Evolutionary conservation across 1,284 basidiomycete species (phyloP).

Genomic region (Phylloporus sp.): DNA sequence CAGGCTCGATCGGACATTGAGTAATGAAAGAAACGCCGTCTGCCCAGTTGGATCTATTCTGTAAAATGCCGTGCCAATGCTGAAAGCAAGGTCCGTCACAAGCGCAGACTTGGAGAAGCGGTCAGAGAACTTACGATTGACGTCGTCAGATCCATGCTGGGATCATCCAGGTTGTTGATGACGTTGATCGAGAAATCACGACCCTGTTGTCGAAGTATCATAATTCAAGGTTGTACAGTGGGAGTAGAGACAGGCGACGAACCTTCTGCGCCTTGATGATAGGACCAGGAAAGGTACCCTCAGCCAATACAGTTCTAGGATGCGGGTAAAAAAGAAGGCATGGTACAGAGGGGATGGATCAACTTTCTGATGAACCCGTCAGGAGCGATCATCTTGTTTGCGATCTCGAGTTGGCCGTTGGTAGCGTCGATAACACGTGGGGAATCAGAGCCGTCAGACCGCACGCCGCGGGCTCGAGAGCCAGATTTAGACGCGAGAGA

Average conservation of each 20-base stretch:
- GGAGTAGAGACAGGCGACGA: neutral
- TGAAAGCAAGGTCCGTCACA: slow-evolving; percentile 17
- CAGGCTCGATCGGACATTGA: slow-evolving; percentile 50
- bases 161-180: slow-evolving; percentile 30
- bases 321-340: neutral
- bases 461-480: slow-evolving; percentile 6
- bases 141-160: slow-evolving; percentile 32
- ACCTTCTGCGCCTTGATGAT: slow-evolving; percentile 38
- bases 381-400: slow-evolving; percentile 38
- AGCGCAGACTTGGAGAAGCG: neutral
- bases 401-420: slow-evolving; percentile 28
- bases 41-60: slow-evolving; percentile 36
- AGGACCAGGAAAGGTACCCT: slow-evolving; percentile 36
- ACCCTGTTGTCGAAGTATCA: slow-evolving; percentile 20
- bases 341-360: slow-evolving; percentile 1
- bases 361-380: slow-evolving; percentile 40
- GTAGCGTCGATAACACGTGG: slow-evolving; percentile 25
- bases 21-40: slow-evolving; percentile 43
- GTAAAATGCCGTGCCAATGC: slow-evolving; percentile 47
- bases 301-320: slow-evolving; percentile 30
- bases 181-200: slow-evolving; percentile 33
- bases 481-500: slow-evolving; percentile 18
- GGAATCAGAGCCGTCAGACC: slow-evolving; percentile 3
- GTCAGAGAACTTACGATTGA: slow-evolving; percentile 29
- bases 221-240: neutral